Evolutionary conservation across 192 early-diverging fungal species (phyloP).

Genomic region (Tieghemiomyces parasiticus): DNA sequence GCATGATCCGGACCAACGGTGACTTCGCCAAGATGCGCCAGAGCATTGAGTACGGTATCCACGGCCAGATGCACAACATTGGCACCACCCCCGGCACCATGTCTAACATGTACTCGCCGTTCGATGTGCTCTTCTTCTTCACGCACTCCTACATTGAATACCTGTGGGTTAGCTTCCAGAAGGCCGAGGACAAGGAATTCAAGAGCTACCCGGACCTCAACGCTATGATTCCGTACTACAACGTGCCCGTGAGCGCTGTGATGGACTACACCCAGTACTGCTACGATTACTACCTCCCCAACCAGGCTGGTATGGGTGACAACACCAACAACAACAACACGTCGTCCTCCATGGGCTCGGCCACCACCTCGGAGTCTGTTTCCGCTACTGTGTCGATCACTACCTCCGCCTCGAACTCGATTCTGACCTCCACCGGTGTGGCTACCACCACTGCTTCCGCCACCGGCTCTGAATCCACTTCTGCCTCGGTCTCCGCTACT

Average conservation of each 20-base stretch:
- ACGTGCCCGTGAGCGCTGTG: background rate
- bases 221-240: background rate
- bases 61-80: conserved; percentile 23
- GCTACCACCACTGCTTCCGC: background rate
- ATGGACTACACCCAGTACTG: conserved; percentile 7
- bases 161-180: conserved; percentile 33
- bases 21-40: conserved; percentile 19
- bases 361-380: background rate
- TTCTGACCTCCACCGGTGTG: background rate
- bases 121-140: conserved; percentile 32
- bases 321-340: background rate
- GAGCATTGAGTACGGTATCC: conserved; percentile 31
- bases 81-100: conserved; percentile 24
- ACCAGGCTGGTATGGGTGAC: no score
- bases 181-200: conserved; percentile 11
- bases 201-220: background rate
- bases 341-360: background rate
- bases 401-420: background rate
- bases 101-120: conserved; percentile 22
- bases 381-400: background rate
- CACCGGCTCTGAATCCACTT: background rate
- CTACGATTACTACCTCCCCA: conserved; percentile 7
- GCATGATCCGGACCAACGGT: background rate
- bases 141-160: conserved; percentile 35
- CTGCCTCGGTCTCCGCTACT: background rate